phyloP scores from a whole-genome alignment of 2,329 filamentous ascomycete genomes.

The Parastagonospora nodorum region DNA sequence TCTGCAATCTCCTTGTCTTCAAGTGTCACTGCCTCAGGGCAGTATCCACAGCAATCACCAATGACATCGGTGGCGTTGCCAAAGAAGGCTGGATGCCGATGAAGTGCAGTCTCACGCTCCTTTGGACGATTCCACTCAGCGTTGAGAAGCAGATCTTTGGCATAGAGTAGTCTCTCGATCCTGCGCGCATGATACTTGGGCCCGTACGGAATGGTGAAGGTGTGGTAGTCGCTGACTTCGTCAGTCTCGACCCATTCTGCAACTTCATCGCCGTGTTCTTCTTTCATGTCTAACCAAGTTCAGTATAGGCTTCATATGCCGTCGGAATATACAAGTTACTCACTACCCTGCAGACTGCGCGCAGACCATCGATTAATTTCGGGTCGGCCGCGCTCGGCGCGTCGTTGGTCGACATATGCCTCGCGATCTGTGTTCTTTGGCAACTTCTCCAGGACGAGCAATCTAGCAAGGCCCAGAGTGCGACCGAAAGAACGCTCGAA shows the following conservation, averaged over 20 bases:
- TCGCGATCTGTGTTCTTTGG: slow-evolving; percentile 73
- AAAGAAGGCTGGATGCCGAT: slow-evolving; percentile 86
- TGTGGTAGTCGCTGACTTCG: slow-evolving; percentile 78
- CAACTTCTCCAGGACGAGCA: slow-evolving; percentile 79
- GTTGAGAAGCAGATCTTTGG: slow-evolving; percentile 80
- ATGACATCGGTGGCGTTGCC: slow-evolving; percentile 73
- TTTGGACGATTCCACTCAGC: slow-evolving; percentile 81
- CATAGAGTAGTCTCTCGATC: slow-evolving; percentile 83
- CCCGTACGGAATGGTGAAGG: slow-evolving; percentile 69
- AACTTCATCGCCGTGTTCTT: slow-evolving; percentile 76
- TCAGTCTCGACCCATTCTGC: slow-evolving; percentile 81
- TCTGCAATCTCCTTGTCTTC: slow-evolving; percentile 74
- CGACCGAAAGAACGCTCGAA: slow-evolving; percentile 80
- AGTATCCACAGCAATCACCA: slow-evolving; percentile 80
- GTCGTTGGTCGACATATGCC: slow-evolving; percentile 70
- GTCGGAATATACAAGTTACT: too few species aligned
- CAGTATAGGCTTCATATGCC: too few species aligned
- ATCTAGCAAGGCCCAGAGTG: slow-evolving; percentile 76
- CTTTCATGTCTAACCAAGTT: slow-evolving; percentile 65
- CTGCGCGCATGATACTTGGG: slow-evolving; percentile 61
- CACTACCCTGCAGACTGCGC: slow-evolving; percentile 58
- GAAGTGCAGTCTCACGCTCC: slow-evolving; percentile 75
- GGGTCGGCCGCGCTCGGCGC: slow-evolving; percentile 74
- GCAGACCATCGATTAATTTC: slow-evolving; percentile 50
- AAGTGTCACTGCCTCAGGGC: slow-evolving; percentile 69